Evolutionary conservation across 768 basidiomycete species (phyloP).

Genomic region (Serendipita sp.): DNA sequence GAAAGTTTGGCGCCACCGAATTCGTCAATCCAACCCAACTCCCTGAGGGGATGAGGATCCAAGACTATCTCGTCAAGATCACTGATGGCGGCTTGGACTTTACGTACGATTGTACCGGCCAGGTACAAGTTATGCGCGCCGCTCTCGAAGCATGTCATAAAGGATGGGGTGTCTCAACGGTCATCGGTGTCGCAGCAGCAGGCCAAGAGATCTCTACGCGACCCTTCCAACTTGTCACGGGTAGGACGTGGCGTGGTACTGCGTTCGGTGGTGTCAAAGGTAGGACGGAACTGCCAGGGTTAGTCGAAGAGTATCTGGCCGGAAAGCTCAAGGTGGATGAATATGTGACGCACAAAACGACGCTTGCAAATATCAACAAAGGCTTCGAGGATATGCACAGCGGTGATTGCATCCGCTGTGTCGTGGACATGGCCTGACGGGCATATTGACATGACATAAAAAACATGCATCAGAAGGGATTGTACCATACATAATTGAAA

Average conservation of each 20-base stretch:
- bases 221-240: conserved; percentile 52
- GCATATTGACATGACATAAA: background rate
- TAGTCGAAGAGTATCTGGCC: conserved; percentile 77
- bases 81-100: conserved; percentile 96
- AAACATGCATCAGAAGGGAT: background rate
- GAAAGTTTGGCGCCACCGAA: conserved; percentile 87
- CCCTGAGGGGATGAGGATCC: conserved; percentile 66
- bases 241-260: conserved; percentile 83
- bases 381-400: conserved; percentile 95
- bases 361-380: conserved; percentile 58
- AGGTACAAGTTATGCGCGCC: conserved; percentile 79
- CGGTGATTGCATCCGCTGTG: conserved; percentile 86
- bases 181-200: conserved; percentile 95
- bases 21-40: conserved; percentile 76
- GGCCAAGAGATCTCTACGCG: conserved; percentile 88
- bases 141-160: conserved; percentile 99
- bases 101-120: conserved; percentile 95
- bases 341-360: conserved; percentile 80
- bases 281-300: conserved; percentile 82
- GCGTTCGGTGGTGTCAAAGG: conserved; percentile 99
- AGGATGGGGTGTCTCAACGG: conserved; percentile 92
- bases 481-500: background rate
- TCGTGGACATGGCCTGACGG: conserved; percentile 62
- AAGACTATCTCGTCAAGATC: conserved; percentile 76
- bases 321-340: conserved; percentile 85